Conservation (phyloP, 495 filamentous ascomycete species). For the Staphylotrichum longicolle region DNA sequence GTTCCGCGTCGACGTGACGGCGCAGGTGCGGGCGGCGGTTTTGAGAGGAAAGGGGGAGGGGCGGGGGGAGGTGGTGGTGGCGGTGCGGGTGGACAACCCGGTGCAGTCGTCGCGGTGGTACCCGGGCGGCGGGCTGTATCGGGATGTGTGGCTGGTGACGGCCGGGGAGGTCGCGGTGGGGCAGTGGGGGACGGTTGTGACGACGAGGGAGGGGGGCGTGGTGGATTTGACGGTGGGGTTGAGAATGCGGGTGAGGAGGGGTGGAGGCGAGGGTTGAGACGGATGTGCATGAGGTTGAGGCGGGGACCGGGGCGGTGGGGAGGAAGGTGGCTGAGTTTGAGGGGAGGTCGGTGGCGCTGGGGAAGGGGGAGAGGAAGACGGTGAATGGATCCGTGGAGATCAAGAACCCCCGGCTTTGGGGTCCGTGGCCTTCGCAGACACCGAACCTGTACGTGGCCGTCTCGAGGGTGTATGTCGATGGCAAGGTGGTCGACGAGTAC, state of each 20-base stretch:
- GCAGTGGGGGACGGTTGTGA: constrained; percentile 46
- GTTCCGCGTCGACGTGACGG: constrained; percentile 49
- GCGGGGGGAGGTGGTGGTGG: constrained; percentile 22
- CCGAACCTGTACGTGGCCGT: constrained; percentile 48
- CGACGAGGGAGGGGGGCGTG: constrained; percentile 39
- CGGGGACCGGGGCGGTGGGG: constrained; percentile 22
- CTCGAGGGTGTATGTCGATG: constrained; percentile 31
- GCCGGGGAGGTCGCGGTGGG: constrained; percentile 40
- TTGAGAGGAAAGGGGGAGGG: constrained; percentile 12
- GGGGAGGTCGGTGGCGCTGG: constrained; percentile 24
- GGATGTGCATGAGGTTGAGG: constrained; percentile 29
- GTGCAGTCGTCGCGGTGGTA: constrained; percentile 48
- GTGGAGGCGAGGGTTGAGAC: constrained; percentile 34
- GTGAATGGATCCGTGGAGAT: constrained; percentile 38
- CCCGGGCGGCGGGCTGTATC: constrained; percentile 51
- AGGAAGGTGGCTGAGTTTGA: constrained; percentile 32
- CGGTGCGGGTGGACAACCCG: constrained; percentile 49
- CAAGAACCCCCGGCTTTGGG: constrained; percentile 45
- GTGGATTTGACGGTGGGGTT: constrained; percentile 36
- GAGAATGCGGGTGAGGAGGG: constrained; percentile 35
- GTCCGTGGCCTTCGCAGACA: constrained; percentile 41
- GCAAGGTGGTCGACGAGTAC: constrained; percentile 43
- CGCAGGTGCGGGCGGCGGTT: constrained; percentile 38
- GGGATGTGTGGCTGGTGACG: constrained; percentile 50
- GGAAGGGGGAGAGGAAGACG: constrained; percentile 29